Conservation (phyloP, 2,329 filamentous ascomycete species). For the Beauveria brongniartii region DNA sequence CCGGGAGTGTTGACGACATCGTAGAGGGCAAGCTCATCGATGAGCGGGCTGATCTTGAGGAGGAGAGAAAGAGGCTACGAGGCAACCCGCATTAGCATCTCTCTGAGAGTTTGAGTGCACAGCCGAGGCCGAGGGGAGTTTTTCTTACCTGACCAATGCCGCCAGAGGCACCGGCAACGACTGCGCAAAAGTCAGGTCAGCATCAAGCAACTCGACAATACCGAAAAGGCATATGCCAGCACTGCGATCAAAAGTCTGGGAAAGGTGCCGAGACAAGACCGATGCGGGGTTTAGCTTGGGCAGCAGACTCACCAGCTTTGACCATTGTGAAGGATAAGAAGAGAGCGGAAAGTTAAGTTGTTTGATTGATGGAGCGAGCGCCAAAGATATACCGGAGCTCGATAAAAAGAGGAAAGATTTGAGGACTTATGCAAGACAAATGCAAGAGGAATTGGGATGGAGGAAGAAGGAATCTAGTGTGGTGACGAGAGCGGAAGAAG, state of each 20-base stretch:
- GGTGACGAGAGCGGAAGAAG: not conserved
- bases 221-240: not conserved
- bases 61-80: conserved; percentile 86
- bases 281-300: conserved; percentile 12
- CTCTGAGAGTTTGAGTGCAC: not conserved
- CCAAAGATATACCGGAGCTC: conserved; percentile 2
- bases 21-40: conserved; percentile 92
- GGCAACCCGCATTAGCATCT: conserved; percentile 16
- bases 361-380: not conserved
- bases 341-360: conserved; percentile 1
- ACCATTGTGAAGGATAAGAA: conserved; percentile 30
- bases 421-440: not conserved
- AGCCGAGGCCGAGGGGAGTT: not conserved
- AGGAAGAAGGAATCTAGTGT: not conserved
- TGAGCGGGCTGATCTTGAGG: conserved; percentile 78
- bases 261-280: conserved; percentile 2
- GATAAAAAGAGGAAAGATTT: not conserved
- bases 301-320: conserved; percentile 46
- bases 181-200: conserved; percentile 27
- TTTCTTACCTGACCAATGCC: conserved; percentile 85
- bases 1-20: conserved; percentile 99
- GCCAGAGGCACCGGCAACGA: conserved; percentile 92
- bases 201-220: not conserved
- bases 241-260: not conserved
- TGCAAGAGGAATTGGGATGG: conserved; percentile 4